Percentiles rank a stretch among this genome's conserved stretches.
Evolutionary conservation across 1,139 yeast species (phyloP).

Genomic region (Hansenula lynferdii): DNA sequence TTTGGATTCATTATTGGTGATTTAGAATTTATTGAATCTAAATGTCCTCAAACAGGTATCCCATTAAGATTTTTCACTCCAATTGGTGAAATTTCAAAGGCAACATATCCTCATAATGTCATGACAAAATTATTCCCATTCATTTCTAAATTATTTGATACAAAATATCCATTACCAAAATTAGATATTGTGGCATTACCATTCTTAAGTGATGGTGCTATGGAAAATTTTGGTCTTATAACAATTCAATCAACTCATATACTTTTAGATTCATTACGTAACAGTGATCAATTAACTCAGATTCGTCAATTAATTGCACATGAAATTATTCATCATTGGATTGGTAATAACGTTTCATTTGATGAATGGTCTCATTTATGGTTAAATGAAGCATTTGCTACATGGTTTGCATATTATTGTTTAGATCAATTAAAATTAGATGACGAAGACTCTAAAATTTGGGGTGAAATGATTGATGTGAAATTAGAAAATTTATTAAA

Average conservation of each 20-base stretch:
- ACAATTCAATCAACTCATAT: constrained; percentile 52
- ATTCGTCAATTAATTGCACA: constrained; percentile 59
- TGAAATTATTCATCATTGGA: constrained; percentile 74
- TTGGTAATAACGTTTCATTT: constrained; percentile 63
- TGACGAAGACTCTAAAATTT: constrained; percentile 26
- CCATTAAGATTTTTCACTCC: constrained; percentile 53
- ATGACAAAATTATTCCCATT: constrained; percentile 43
- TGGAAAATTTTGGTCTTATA: constrained; percentile 74
- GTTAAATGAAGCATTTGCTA: constrained; percentile 75
- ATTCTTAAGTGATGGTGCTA: constrained; percentile 68
- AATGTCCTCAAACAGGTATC: constrained; percentile 23
- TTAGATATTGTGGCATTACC: constrained; percentile 66
- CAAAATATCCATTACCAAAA: constrained; percentile 51
- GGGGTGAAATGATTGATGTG: constrained; percentile 29
- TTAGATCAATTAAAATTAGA: constrained; percentile 35
- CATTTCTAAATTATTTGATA: constrained; percentile 37
- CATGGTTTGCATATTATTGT: constrained; percentile 53
- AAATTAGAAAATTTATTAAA: constrained; percentile 38
- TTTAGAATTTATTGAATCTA: constrained; percentile 43
- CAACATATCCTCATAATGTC: constrained; percentile 41
- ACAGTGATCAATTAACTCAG: constrained; percentile 23
- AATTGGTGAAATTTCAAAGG: constrained; percentile 44
- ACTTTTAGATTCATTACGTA: constrained; percentile 32
- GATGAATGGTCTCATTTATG: constrained; percentile 65
- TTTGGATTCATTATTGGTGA: constrained; percentile 69